Evolutionary conservation across 192 early-diverging fungal genomes (phyloP).

Genomic region (Coemansia furcata): DNA sequence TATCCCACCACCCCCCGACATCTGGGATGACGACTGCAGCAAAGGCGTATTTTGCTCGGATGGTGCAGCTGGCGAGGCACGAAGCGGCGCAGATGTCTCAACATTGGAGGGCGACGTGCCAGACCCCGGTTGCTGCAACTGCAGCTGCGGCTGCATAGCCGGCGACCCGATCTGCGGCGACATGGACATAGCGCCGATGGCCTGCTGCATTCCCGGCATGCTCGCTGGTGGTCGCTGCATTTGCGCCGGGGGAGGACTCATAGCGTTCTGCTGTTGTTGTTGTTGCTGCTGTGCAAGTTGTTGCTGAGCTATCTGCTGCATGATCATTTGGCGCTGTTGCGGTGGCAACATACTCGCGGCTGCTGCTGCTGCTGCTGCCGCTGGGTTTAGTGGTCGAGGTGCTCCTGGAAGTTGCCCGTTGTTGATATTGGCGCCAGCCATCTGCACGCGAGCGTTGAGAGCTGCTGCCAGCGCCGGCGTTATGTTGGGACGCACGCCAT

Average conservation of each 20-base stretch:
- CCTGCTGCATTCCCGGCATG: constrained; percentile 10
- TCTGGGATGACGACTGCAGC: constrained; percentile 12
- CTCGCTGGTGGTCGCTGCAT: constrained; percentile 13
- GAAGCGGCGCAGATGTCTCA: constrained; percentile 3
- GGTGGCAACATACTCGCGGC: constrained; percentile 33
- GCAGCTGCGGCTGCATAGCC: constrained; percentile 26
- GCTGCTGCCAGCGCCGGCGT: constrained; percentile 41
- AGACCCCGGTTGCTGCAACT: constrained; percentile 28
- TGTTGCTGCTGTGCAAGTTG: constrained; percentile 21
- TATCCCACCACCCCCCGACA: background rate
- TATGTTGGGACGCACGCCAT: constrained; percentile 30
- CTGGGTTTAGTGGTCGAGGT: constrained; percentile 22
- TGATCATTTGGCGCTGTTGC: constrained; percentile 41
- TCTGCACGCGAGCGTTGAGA: constrained; percentile 38
- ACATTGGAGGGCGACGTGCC: constrained; percentile 9
- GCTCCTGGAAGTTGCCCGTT: constrained; percentile 10
- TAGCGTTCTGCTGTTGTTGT: constrained; percentile 18
- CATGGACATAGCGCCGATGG: constrained; percentile 7
- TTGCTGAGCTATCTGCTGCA: constrained; percentile 42
- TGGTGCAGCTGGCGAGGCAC: constrained; percentile 9
- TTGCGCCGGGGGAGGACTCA: constrained; percentile 7
- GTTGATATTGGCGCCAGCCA: constrained; percentile 16
- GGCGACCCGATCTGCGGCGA: constrained; percentile 19
- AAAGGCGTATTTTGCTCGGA: constrained; percentile 18
- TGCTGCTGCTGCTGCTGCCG: constrained; percentile 13